A percentile compares a stretch with the other conserved stretches of the same genome.
phyloP scores from a whole-genome alignment of 1,139 yeast species.

The Hansenula lynferdii region DNA sequence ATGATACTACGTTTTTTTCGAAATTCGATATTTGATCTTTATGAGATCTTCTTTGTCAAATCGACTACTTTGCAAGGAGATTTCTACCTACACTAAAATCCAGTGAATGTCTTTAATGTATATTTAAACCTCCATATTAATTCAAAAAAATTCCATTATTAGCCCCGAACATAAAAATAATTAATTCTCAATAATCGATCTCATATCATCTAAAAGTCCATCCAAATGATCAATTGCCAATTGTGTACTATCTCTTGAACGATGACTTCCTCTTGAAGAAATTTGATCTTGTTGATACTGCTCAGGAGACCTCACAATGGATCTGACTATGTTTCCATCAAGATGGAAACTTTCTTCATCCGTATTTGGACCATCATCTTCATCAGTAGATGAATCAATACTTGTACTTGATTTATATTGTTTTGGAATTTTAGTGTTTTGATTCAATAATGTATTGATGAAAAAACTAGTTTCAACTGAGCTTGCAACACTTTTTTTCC shows the following conservation, averaged over 20 bases:
- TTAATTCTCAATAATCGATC: background rate
- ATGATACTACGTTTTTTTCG: too few species aligned
- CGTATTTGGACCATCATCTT: background rate
- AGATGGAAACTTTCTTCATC: background rate
- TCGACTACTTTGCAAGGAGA: too few species aligned
- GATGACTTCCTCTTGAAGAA: background rate
- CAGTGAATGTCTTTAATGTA: too few species aligned
- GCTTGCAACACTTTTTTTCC: conserved; percentile 7
- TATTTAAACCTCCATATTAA: too few species aligned
- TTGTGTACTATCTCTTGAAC: background rate
- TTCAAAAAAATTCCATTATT: too few species aligned
- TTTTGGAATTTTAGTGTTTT: conserved; percentile 4
- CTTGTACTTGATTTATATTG: background rate
- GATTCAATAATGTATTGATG: conserved; percentile 4
- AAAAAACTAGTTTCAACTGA: conserved; percentile 22
- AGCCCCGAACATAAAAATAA: too few species aligned
- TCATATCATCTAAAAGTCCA: background rate
- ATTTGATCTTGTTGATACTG: too few species aligned
- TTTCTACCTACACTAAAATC: too few species aligned
- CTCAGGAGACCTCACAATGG: too few species aligned
- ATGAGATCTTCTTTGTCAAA: too few species aligned
- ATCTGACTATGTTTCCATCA: background rate
- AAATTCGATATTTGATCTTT: too few species aligned
- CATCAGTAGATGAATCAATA: background rate
- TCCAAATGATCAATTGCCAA: background rate